Percentiles rank a stretch among this genome's conserved stretches.
phyloP scores from a whole-genome alignment of 164 flowering plant species.

The Stephania cephalantha region DNA sequence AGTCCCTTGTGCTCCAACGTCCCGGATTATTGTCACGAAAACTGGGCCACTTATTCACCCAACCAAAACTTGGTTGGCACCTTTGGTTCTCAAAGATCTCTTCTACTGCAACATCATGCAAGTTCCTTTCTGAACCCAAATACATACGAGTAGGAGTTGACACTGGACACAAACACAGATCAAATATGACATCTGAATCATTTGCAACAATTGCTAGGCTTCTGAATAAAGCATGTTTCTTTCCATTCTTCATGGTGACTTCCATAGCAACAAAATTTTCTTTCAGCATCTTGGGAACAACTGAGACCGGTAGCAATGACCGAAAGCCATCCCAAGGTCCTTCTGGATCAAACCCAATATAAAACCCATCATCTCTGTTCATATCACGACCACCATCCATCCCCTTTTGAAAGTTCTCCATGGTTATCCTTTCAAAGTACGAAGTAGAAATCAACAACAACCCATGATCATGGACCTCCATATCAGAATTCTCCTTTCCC shows the following conservation, averaged over 20 bases:
- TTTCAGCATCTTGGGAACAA: constrained; percentile 56
- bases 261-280: constrained; percentile 67
- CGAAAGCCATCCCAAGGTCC: constrained; percentile 79
- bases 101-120: constrained; percentile 31
- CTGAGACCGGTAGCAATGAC: constrained; percentile 77
- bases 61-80: constrained; percentile 56
- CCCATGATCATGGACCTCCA: constrained; percentile 32
- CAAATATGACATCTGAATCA: constrained; percentile 72
- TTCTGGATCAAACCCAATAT: constrained; percentile 57
- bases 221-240: constrained; percentile 83
- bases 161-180: constrained; percentile 41
- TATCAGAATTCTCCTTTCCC: constrained; percentile 45
- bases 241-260: constrained; percentile 76
- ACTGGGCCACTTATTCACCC: constrained; percentile 49
- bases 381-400: constrained; percentile 24
- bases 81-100: constrained; percentile 73
- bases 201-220: constrained; percentile 72
- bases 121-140: constrained; percentile 19
- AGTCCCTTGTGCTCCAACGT: constrained; percentile 69
- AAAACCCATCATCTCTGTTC: constrained; percentile 67
- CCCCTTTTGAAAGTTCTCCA: constrained; percentile 40
- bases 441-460: constrained; percentile 54
- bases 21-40: constrained; percentile 44
- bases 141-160: constrained; percentile 24
- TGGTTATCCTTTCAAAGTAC: constrained; percentile 68